phyloP scores from a whole-genome alignment of 2,329 filamentous ascomycete genomes.

The Zarea fungicola region DNA sequence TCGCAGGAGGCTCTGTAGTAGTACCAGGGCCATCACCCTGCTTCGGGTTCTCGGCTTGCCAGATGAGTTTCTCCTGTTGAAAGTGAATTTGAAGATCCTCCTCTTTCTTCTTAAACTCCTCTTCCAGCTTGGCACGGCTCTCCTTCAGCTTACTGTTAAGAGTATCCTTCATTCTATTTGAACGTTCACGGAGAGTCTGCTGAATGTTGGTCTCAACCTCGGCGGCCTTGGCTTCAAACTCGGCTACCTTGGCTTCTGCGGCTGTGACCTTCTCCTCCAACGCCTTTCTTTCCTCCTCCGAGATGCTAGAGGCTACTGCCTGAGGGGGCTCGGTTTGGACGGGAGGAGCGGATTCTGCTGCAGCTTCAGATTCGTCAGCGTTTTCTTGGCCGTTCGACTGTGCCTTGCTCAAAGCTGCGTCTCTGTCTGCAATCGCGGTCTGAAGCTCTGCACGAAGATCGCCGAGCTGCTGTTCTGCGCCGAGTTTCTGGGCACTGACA shows the following conservation, averaged over 20 bases:
- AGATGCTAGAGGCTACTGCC: constrained; percentile 28
- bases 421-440: constrained; percentile 56
- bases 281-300: constrained; percentile 54
- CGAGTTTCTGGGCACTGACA: constrained; percentile 62
- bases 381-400: too few relatives aligned
- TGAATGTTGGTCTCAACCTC: constrained; percentile 60
- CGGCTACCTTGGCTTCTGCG: constrained; percentile 57
- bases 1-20: constrained; percentile 15
- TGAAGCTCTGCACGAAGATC: constrained; percentile 55
- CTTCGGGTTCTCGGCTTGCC: constrained; percentile 47
- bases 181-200: constrained; percentile 57
- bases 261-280: constrained; percentile 58
- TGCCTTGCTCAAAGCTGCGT: constrained; percentile 48
- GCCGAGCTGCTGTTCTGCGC: constrained; percentile 59
- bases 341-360: constrained; percentile 17
- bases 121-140: constrained; percentile 48
- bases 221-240: constrained; percentile 58
- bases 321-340: constrained; percentile 18
- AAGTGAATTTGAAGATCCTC: constrained; percentile 50
- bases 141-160: constrained; percentile 68
- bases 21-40: constrained; percentile 19
- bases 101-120: constrained; percentile 50
- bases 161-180: constrained; percentile 63
- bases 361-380: constrained; percentile 24
- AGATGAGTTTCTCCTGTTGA: constrained; percentile 60